phyloP scores from a whole-genome alignment of 306 rosid species.

The Vigna mungo region DNA sequence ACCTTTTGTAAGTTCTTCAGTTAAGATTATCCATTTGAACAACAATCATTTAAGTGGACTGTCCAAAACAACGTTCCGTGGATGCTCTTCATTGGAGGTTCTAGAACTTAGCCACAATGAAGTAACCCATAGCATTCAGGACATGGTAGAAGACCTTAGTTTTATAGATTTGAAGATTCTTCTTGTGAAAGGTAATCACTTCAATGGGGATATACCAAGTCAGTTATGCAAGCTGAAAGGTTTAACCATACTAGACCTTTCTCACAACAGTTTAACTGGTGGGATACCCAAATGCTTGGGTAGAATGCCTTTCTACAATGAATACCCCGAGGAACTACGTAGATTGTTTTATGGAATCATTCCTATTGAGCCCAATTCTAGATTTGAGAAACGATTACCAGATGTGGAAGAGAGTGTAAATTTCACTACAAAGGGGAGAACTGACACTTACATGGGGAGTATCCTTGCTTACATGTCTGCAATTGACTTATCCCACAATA shows the following conservation, averaged over 20 bases:
- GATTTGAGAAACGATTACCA: not conserved
- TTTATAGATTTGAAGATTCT: not conserved
- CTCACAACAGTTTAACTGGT: conserved; percentile 3
- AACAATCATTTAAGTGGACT: conserved; percentile 20
- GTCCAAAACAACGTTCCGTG: conserved; percentile 11
- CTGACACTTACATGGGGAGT: not conserved
- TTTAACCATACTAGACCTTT: not conserved
- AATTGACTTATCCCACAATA: conserved; percentile 10
- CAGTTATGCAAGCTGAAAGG: not conserved
- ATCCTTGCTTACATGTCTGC: conserved; percentile 4
- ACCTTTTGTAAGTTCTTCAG: not conserved
- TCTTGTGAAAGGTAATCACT: conserved; percentile 22
- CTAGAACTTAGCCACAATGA: conserved; percentile 37
- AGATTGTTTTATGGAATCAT: not conserved
- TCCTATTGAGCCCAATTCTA: not conserved
- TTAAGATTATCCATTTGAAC: not conserved
- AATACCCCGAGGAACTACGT: not conserved
- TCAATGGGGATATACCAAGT: not conserved
- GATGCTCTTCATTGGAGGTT: not conserved
- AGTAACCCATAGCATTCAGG: not conserved
- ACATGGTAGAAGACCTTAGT: not conserved
- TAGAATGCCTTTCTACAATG: not conserved
- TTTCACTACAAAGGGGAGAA: not conserved
- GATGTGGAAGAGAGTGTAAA: not conserved
- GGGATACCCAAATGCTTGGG: conserved; percentile 32